These are phyloP conservation scores for Amauroascus verrucosus DNA, from an alignment of 2,329 filamentous ascomycete species.

Conservation along the genomic window DNA sequence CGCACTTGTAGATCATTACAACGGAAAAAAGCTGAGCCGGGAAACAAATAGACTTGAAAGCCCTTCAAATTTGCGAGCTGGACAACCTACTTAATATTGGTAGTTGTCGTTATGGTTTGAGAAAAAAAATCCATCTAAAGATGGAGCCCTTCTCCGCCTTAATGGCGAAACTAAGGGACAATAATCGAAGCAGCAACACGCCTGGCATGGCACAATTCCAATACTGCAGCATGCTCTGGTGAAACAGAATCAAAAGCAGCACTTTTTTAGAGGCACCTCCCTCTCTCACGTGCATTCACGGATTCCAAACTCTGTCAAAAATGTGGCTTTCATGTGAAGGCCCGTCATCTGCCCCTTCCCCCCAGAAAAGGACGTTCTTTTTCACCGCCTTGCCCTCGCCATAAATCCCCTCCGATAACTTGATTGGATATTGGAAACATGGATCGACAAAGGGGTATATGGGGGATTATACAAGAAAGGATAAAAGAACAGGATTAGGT, in stretches of 20 bases:
- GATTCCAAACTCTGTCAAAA: slow-evolving; percentile 7
- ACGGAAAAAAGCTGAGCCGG: background rate
- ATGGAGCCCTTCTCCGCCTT: slow-evolving; percentile 5
- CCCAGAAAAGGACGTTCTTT: background rate
- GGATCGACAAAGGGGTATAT: slow-evolving; percentile 15
- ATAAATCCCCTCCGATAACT: slow-evolving; percentile 7
- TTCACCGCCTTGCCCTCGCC: slow-evolving; percentile 11
- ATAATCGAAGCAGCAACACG: background rate
- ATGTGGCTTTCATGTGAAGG: background rate
- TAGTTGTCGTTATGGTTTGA: background rate
- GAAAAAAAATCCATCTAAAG: background rate
- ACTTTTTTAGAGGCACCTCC: background rate
- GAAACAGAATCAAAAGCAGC: slow-evolving; percentile 2
- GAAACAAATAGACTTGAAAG: background rate
- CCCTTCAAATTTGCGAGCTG: background rate
- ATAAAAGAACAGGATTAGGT: slow-evolving; percentile 8
- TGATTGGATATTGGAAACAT: slow-evolving; percentile 5
- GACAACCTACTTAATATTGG: slow-evolving; percentile 6
- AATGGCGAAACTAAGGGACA: background rate
- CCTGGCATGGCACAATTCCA: background rate
- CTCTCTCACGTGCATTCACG: background rate
- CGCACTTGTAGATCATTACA: too few relatives aligned
- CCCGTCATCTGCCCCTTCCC: background rate
- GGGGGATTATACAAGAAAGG: slow-evolving; percentile 12
- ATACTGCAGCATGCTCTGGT: background rate